These are phyloP conservation scores for Diutina mesorugosa DNA, from an alignment of 1,139 yeast species.

Conservation along the genomic window DNA sequence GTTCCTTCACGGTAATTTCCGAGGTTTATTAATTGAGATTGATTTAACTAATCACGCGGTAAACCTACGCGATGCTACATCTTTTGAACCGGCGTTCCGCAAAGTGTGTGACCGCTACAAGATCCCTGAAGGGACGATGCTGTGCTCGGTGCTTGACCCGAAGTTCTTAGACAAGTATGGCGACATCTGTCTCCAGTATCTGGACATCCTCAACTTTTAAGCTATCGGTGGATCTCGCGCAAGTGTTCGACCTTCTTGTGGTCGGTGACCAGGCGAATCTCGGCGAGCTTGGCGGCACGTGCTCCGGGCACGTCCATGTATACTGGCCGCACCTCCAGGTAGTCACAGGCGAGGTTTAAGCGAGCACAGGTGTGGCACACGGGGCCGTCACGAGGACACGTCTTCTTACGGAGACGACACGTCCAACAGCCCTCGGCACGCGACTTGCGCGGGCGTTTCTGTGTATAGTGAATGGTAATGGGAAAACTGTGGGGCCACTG, in stretches of 20 bases:
- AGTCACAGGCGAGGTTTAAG: background rate
- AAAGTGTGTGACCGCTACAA: background rate
- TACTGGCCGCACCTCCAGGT: background rate
- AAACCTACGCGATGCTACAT: background rate
- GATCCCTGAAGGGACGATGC: background rate
- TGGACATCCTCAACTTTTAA: background rate
- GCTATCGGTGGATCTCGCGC: background rate
- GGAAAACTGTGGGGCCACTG: background rate
- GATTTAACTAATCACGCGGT: background rate
- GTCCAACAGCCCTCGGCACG: background rate
- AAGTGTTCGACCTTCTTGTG: background rate
- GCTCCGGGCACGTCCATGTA: background rate
- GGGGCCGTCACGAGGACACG: background rate
- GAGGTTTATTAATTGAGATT: background rate
- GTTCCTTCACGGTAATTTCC: slow-evolving; percentile 56
- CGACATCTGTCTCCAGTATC: slow-evolving; percentile 1
- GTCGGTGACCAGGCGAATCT: background rate
- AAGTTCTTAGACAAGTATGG: background rate
- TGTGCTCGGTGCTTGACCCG: background rate
- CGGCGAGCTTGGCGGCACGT: background rate
- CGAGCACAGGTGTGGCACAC: background rate
- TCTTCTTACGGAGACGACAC: background rate
- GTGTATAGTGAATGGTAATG: background rate
- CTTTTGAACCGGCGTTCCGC: background rate
- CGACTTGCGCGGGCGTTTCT: background rate